Evolutionary conservation across 805 yeast genomes (phyloP).

Genomic region (Yarrowia sp.): DNA sequence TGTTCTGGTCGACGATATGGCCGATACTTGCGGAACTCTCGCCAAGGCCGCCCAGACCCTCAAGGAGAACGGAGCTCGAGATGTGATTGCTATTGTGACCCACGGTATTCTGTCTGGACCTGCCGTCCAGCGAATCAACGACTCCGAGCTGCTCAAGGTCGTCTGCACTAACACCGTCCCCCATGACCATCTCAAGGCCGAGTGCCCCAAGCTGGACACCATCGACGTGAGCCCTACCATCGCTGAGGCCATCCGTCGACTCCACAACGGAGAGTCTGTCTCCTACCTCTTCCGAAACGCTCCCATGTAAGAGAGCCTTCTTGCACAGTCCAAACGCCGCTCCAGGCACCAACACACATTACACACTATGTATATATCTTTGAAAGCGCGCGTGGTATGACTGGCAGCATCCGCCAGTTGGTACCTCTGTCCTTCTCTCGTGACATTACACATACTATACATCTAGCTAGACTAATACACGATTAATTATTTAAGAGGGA

Average conservation of each 20-base stretch:
- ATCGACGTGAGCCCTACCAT: conserved; percentile 85
- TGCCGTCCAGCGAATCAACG: conserved; percentile 75
- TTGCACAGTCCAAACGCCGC: too few species aligned
- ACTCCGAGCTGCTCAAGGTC: conserved; percentile 70
- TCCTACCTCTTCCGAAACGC: conserved; percentile 83
- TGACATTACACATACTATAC: conserved; percentile 9
- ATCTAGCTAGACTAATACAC: conserved; percentile 29
- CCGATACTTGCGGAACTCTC: conserved; percentile 96
- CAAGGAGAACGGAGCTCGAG: conserved; percentile 77
- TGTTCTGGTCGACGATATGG: conserved; percentile 94
- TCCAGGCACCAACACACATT: too few species aligned
- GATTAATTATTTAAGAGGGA: conserved; percentile 3
- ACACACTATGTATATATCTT: conserved; percentile 22
- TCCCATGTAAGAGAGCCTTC: conserved; percentile 48
- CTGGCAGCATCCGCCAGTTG: background rate
- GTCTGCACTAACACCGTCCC: conserved; percentile 96
- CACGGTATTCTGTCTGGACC: conserved; percentile 92
- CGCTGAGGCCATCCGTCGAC: conserved; percentile 92
- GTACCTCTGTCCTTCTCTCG: conserved; percentile 10
- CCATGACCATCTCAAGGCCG: conserved; percentile 63
- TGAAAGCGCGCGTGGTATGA: conserved; percentile 2
- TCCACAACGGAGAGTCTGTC: conserved; percentile 96
- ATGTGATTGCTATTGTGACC: conserved; percentile 91
- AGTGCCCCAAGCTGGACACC: conserved; percentile 73
- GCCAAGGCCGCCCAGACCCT: conserved; percentile 93